Evolutionary conservation across 805 yeast genomes (phyloP).

Genomic region (Barnettozyma pratensis): DNA sequence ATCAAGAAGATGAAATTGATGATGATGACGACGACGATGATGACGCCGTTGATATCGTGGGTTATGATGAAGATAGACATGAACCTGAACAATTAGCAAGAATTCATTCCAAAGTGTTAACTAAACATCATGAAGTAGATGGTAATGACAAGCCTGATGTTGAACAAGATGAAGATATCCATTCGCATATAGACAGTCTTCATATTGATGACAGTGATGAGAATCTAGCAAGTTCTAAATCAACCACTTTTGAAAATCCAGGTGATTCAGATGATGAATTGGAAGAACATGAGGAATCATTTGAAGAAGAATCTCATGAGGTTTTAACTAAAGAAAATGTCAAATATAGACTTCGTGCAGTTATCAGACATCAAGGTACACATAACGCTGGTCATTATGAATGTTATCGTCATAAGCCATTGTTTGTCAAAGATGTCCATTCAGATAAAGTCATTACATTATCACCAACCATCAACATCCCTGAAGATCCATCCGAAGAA

Average conservation of each 20-base stretch:
- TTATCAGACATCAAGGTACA: conserved; percentile 83
- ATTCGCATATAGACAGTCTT: background rate
- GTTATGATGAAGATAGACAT: conserved; percentile 23
- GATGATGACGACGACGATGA: conserved; percentile 32
- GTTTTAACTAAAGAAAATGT: conserved; percentile 27
- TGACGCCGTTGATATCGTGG: conserved; percentile 51
- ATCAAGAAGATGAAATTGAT: conserved; percentile 9
- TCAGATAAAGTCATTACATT: conserved; percentile 25
- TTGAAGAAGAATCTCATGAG: conserved; percentile 21
- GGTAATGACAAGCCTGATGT: conserved; percentile 11
- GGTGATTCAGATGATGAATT: conserved; percentile 17
- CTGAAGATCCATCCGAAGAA: conserved; percentile 4
- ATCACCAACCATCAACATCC: conserved; percentile 25
- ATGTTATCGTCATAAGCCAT: conserved; percentile 75
- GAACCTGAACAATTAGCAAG: conserved; percentile 19
- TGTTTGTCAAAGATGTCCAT: conserved; percentile 31
- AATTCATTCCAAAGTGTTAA: conserved; percentile 23
- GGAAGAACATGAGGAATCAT: conserved; percentile 22
- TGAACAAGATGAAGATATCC: background rate
- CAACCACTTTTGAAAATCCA: conserved; percentile 12
- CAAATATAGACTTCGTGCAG: conserved; percentile 59
- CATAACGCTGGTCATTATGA: conserved; percentile 90
- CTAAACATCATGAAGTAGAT: conserved; percentile 16
- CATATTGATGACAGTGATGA: background rate
- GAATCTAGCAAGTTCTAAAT: background rate